Conservation (phyloP, 352 stramenopile genomes). For the Pythium monospermum region DNA sequence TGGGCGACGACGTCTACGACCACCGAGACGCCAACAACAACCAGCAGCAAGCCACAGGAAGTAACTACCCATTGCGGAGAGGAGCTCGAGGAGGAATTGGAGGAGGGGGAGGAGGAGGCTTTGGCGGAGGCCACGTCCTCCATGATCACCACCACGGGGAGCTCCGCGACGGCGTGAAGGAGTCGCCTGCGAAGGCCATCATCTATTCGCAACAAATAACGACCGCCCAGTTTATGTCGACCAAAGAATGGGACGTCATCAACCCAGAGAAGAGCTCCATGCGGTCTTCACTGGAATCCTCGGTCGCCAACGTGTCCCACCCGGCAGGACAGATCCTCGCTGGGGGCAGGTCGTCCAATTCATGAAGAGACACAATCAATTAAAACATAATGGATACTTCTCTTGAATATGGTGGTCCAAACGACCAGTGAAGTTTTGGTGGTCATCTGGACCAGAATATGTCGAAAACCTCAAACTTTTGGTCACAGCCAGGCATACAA, state of each 20-base stretch:
- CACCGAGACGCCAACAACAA: conserved; percentile 16
- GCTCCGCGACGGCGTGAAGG: conserved; percentile 14
- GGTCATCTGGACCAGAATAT: no score
- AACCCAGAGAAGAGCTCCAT: conserved; percentile 49
- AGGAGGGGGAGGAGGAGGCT: no score
- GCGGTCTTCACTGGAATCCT: conserved; percentile 40
- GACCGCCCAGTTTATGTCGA: conserved; percentile 43
- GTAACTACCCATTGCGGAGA: no score
- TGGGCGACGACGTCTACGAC: conserved; percentile 35
- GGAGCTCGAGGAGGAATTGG: no score
- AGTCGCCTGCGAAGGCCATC: conserved; percentile 52
- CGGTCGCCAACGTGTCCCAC: no score
- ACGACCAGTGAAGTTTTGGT: no score
- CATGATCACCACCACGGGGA: conserved; percentile 16
- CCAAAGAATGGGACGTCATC: conserved; percentile 69
- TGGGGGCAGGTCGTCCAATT: neutral
- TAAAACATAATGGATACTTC: neutral
- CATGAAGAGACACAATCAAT: neutral
- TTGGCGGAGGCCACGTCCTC: conserved; percentile 12
- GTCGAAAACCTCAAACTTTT: no score
- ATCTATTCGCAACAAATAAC: conserved; percentile 49
- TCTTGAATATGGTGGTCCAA: neutral
- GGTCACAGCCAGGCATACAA: no score
- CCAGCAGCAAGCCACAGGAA: conserved; percentile 3
- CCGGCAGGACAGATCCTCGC: no score